A percentile compares a stretch with the other conserved stretches of the same genome.
Evolutionary conservation across 2,329 filamentous ascomycete genomes (phyloP).

Genomic region (Venturia effusa): DNA sequence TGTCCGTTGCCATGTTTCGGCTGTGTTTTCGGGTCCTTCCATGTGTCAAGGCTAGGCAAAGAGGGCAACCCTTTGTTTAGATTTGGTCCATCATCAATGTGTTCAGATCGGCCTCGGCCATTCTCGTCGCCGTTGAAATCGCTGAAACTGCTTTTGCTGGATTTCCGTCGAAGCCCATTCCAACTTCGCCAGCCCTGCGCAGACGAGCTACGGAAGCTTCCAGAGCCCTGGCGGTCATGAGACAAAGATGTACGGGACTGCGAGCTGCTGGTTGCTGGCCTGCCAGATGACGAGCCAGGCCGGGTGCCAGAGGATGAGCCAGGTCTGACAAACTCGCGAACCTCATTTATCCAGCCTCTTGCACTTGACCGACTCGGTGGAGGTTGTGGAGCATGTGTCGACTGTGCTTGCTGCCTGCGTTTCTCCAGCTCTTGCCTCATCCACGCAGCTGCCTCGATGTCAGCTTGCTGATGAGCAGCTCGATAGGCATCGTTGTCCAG

Average conservation of each 20-base stretch:
- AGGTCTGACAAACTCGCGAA: constrained; percentile 30
- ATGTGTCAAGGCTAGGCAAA: constrained; percentile 31
- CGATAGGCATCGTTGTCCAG: constrained; percentile 16
- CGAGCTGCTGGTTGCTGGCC: constrained; percentile 14
- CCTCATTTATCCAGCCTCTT: constrained; percentile 27
- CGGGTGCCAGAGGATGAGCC: constrained; percentile 22
- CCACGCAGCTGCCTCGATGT: constrained; percentile 30
- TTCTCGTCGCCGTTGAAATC: constrained; percentile 13
- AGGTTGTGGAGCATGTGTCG: constrained; percentile 11
- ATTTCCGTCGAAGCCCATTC: constrained; percentile 23
- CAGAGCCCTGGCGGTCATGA: background rate
- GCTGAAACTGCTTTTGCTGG: constrained; percentile 23
- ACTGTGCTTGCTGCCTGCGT: constrained; percentile 19
- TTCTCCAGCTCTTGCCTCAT: constrained; percentile 34
- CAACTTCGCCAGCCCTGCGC: constrained; percentile 28
- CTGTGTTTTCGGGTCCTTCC: constrained; percentile 1
- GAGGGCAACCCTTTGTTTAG: constrained; percentile 38
- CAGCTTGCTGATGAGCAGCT: constrained; percentile 25
- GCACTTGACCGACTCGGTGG: constrained; percentile 23
- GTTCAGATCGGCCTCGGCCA: constrained; percentile 12
- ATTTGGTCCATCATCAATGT: constrained; percentile 22
- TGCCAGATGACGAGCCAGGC: constrained; percentile 24
- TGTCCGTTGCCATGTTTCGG: background rate
- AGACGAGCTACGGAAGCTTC: constrained; percentile 13
- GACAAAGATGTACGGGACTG: constrained; percentile 11